These are phyloP conservation scores for Vitis rupestris DNA, from an alignment of 164 flowering plant species.

Conservation along the genomic window DNA sequence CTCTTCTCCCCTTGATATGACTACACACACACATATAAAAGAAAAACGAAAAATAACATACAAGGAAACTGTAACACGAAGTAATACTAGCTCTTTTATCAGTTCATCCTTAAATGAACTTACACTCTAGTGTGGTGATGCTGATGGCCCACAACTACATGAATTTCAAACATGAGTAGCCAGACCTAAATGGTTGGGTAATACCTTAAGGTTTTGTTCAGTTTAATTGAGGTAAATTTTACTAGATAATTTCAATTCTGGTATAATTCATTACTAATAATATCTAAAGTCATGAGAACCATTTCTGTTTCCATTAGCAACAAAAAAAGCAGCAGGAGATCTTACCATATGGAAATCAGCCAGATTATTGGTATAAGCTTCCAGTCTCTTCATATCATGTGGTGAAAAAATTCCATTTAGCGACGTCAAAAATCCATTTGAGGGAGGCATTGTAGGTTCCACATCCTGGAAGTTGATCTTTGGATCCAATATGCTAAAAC, in stretches of 20 bases:
- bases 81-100: too few species aligned
- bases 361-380: constrained; percentile 68
- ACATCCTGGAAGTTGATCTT: constrained; percentile 57
- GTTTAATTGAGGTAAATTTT: not conserved
- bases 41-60: too few species aligned
- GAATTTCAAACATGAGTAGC: too few species aligned
- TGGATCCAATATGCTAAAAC: constrained; percentile 76
- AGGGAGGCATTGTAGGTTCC: constrained; percentile 24
- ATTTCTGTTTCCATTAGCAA: not conserved
- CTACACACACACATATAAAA: too few species aligned
- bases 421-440: constrained; percentile 40
- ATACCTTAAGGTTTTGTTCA: not conserved
- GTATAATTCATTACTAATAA: not conserved
- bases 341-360: constrained; percentile 66
- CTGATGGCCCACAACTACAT: too few species aligned
- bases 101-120: too few species aligned
- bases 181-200: too few species aligned
- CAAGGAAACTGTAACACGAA: too few species aligned
- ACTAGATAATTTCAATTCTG: not conserved
- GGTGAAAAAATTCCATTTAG: constrained; percentile 45
- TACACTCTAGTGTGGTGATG: too few species aligned
- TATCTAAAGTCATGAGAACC: not conserved
- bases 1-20: too few species aligned
- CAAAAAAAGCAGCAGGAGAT: not conserved
- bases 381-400: constrained; percentile 64